Base-by-base conservation (phyloP, 306 rosid genomes). In the Quillaja saponaria region DNA sequence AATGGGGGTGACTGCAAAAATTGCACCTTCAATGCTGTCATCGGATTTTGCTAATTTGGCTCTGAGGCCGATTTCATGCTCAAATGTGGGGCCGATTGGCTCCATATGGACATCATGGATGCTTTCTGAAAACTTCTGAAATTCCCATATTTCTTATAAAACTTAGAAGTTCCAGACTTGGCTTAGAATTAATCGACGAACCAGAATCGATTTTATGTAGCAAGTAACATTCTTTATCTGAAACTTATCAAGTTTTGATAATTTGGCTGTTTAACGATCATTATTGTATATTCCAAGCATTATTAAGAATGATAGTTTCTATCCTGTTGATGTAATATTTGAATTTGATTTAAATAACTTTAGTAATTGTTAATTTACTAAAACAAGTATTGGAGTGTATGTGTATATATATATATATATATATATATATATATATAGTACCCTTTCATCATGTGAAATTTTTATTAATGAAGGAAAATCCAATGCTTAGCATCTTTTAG, bases 81-180 rank as follows among this genome's bases (percentile, higher is more conserved):
- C 76, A 31, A 76, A 8, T 71, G 1, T 12, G 97, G 99, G 60
- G 99, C 99, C 73, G 99, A 89, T 87, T 94, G 97, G 99, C 99
- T 94, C 54, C 97, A 89, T 78, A 94, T 94, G 99, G 99, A 94
- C 71, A 87, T 94, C 75, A 94, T 94, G 99, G 97, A 75, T 50
- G 10, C 49, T 21, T 37, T 57, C 46, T 48, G 7, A 11, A 19
- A 39, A 6, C 14, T 58, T 34, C 20, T 6, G 13, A 11, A 15
- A 0, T 37, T 47, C 12, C 7, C 40, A 25, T 53, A 11, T 52
- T 16, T 9, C n/a, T 18, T 53, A 12, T 18, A 21, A 11, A 13
- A 14, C 31, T 25, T 25, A 25, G 4, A 25, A 25, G 31, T 25
- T n/a, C 31, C 31, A 25, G 31, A 1, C 31, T 25, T 25, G n/a